phyloP scores from a whole-genome alignment of 176 grass and related monocot species.

The Coix lacrymajobi region DNA sequence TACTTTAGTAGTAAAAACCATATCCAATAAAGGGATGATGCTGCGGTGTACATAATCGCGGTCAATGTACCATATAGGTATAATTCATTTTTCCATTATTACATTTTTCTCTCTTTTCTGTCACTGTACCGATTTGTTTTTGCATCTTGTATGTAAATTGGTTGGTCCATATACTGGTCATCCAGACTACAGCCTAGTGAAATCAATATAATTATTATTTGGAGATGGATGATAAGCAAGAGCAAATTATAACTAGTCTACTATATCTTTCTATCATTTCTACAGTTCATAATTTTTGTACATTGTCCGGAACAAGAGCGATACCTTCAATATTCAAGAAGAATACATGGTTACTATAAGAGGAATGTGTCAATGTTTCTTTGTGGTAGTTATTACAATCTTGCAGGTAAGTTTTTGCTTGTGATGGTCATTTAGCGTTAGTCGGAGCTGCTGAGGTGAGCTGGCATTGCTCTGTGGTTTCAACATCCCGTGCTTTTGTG shows the following conservation, averaged over 20 bases:
- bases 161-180: conserved; percentile 27
- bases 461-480: not conserved
- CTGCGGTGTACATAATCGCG: conserved; percentile 56
- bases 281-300: not conserved
- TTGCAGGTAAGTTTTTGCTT: not conserved
- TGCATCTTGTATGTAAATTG: conserved; percentile 49
- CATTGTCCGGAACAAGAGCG: not conserved
- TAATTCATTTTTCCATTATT: conserved; percentile 42
- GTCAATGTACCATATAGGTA: conserved; percentile 43
- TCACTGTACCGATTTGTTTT: conserved; percentile 27
- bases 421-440: not conserved
- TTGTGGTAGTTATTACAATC: not conserved
- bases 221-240: conserved; percentile 25
- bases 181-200: conserved; percentile 19
- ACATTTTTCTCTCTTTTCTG: conserved; percentile 7
- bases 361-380: not conserved
- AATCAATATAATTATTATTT: conserved; percentile 36
- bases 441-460: not conserved
- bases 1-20: conserved; percentile 28
- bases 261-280: not conserved
- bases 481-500: not conserved
- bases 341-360: not conserved
- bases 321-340: not conserved
- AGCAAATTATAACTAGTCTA: not conserved
- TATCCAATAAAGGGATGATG: conserved; percentile 50